Evolutionary conservation across 495 filamentous ascomycete genomes (phyloP), one percentile per base, ranked within the genome.

Genomic region (Annulohypoxylon maeteangense): DNA sequence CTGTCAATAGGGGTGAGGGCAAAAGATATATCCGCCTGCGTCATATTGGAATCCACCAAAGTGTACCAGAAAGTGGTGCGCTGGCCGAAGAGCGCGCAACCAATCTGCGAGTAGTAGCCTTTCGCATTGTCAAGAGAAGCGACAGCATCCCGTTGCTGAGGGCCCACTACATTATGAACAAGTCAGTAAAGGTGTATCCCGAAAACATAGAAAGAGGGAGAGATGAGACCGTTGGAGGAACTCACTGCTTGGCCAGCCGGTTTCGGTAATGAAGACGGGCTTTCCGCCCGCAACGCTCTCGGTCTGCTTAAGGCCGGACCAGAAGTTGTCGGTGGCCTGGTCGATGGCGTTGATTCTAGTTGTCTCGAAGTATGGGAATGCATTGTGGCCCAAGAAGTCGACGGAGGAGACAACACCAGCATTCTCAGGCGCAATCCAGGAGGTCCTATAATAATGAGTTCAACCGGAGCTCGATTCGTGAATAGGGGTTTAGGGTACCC

Each of bases 211-310:
- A 12, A 14, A 47, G 29, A 32, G 18, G 32, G 54, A 25, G 63
- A 4, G 16, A 7, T 36, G 6, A 47, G 11, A 36, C 18, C n/a
- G 29, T 44, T 38, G 23, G 16, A 36, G 40, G 8, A 77, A 72
- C 50, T 91, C 90, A 74, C 79, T 82, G 27, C 88, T 88, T 51
- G 92, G 92, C 90, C 90, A 93, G 36, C 92, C 92, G 32, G 92
- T 93, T 84, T 95, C 92, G 34, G 92, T 93, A 65, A 94, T 84
- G 85, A 91, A 91, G 71, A 95, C 85, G 11, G 86, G 84, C 82
- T 92, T 93, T 60, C 82, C 84, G 23, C 78, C 77, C 55, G 88
- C 85, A 38, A 79, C 87, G n/a, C 74, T 70, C 67, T 87, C 80
- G 60, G 90, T 91, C 45, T 81, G 81, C 40, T 78, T 74, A 12